Evolutionary conservation across 2,329 filamentous ascomycete genomes (phyloP).

Genomic region (Elsinoe necatrix): DNA sequence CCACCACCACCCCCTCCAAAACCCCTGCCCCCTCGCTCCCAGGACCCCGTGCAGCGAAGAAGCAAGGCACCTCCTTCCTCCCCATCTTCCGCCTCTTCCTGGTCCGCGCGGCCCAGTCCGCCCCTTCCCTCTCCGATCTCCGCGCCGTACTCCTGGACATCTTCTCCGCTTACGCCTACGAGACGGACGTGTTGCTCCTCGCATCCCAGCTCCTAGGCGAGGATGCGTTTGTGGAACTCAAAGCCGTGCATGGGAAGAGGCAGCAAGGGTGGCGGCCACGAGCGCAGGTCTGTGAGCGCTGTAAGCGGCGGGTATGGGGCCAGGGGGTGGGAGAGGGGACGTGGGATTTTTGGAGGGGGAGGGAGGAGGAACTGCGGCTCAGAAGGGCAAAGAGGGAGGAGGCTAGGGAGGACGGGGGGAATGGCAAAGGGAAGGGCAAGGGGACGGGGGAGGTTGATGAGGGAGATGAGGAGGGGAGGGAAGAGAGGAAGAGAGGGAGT

Average conservation of each 20-base stretch:
- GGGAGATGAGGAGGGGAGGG: conserved; percentile 30
- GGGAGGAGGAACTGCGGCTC: conserved; percentile 29
- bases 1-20: conserved; percentile 19
- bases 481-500: conserved; percentile 37
- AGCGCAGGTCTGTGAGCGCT: conserved; percentile 80
- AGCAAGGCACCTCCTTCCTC: conserved; percentile 59
- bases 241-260: conserved; percentile 62
- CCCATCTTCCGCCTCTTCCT: conserved; percentile 85
- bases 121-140: conserved; percentile 79
- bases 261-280: conserved; percentile 83
- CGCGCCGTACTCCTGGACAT: conserved; percentile 78
- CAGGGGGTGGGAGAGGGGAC: conserved; percentile 69
- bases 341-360: conserved; percentile 74
- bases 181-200: conserved; percentile 77
- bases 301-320: conserved; percentile 76
- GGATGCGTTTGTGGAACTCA: conserved; percentile 77
- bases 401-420: conserved; percentile 34
- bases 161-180: conserved; percentile 91
- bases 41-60: background rate
- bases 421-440: conserved; percentile 45
- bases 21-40: conserved; percentile 39
- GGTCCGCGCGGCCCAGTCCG: conserved; percentile 67
- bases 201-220: conserved; percentile 81
- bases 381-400: conserved; percentile 32
- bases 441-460: conserved; percentile 32